Evolutionary conservation across 129 eudicot species (phyloP), one percentile per base, ranked within the genome.

Genomic region (Escallonia herrerae): DNA sequence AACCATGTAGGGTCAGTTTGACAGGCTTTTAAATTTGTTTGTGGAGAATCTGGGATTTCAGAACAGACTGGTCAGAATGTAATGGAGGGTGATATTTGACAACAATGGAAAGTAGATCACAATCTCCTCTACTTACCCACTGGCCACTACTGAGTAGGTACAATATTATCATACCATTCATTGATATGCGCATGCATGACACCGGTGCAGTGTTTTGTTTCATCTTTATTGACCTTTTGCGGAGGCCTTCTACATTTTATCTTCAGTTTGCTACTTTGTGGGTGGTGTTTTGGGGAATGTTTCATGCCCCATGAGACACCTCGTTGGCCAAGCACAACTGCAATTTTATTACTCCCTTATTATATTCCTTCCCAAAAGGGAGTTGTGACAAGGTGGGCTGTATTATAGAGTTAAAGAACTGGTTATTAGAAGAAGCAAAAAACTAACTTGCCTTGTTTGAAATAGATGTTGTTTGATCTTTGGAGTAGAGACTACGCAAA

Each of bases 1-100:
- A 68, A 68, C 73, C 43, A 46, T 56, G 73, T 68, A 47, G 73
- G 73, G 73, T 45, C 73, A 57, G 40, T 44, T 42, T 56, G 49
- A 33, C 73, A 58, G 57, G 15, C 58, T 56, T 56, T 43, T 67
- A 13, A 9, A 2, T 58, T 44, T 68, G 61, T 5, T 68, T 63
- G 63, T 56, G 56, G 47, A 68, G 63, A 68, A 22, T 56, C 64
- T 56, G 64, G 46, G 8, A 37, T 68, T 56, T 22, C 64, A 68
- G 64, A 46, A 52, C 33, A 7, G 7, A 45, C 13, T 56, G 8
- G 64, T 68, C 65, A 56, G 56, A 68, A 68, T 56, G 55, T 15
- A n/a, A 56, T 56, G 52, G 54, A 5, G 41, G 41, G 7, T 10
- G 71, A 56, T 15, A 56, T 43, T 43, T 43, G 3, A 14, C 44